Evolutionary conservation across 345 rosid genomes (phyloP).

Genomic region (Corchorus capsularis): DNA sequence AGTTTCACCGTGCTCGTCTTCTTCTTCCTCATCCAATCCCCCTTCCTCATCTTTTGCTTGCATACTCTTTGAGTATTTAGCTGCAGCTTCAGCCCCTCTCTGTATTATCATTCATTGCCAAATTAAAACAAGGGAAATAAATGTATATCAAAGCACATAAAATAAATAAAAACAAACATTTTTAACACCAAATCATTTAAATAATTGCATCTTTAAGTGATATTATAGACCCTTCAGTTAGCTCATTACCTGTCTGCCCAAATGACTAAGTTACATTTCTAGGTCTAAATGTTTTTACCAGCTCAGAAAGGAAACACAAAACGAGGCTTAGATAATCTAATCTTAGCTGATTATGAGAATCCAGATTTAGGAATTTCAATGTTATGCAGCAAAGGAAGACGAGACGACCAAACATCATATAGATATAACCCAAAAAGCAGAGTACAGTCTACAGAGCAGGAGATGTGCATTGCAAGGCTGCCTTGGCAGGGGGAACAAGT

Average conservation of each 20-base stretch:
- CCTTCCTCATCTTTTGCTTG: conserved; percentile 53
- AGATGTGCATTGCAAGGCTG: background rate
- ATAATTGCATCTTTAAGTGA: background rate
- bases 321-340: background rate
- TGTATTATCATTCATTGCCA: conserved; percentile 34
- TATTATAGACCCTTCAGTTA: background rate
- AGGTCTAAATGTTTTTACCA: background rate
- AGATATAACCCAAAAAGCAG: background rate
- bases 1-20: conserved; percentile 70
- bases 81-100: conserved; percentile 50
- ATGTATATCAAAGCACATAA: background rate
- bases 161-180: background rate
- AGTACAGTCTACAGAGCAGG: background rate
- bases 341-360: background rate
- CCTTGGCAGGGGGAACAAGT: background rate
- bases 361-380: background rate
- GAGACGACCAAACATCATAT: background rate
- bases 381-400: background rate
- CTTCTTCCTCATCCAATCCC: conserved; percentile 47
- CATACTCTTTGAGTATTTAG: conserved; percentile 37
- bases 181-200: conserved; percentile 12
- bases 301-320: background rate
- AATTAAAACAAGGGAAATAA: background rate
- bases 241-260: background rate
- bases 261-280: background rate